Conservation (phyloP, 2,329 filamentous ascomycete genomes). For the Tolypocladium cylindrosporum region DNA sequence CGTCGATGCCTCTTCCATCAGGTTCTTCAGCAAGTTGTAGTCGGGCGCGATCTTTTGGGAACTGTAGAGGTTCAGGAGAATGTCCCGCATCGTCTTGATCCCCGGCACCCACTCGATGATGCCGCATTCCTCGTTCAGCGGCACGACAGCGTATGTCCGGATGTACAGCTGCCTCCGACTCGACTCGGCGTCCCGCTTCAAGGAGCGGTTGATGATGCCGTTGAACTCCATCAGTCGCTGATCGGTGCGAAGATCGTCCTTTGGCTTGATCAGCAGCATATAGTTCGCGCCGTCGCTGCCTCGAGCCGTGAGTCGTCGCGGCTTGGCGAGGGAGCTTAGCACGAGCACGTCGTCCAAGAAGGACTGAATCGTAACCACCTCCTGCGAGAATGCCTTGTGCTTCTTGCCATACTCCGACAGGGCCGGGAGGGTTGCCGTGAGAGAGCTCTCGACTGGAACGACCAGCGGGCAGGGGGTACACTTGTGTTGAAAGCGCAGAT, state of each 20-base stretch:
- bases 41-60: conserved; percentile 61
- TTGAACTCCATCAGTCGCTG: conserved; percentile 99
- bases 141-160: conserved; percentile 93
- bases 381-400: conserved; percentile 79
- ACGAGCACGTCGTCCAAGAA: conserved; percentile 87
- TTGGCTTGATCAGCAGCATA: conserved; percentile 90
- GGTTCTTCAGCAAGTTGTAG: conserved; percentile 54
- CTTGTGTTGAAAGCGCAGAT: conserved; percentile 78
- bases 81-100: conserved; percentile 86
- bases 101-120: conserved; percentile 98
- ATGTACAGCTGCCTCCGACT: conserved; percentile 89
- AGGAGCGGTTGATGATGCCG: conserved; percentile 87
- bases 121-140: conserved; percentile 93
- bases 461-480: conserved; percentile 75
- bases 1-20: conserved; percentile 54
- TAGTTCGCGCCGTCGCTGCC: conserved; percentile 86
- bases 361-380: conserved; percentile 70
- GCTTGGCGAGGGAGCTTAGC: conserved; percentile 83
- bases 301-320: conserved; percentile 76
- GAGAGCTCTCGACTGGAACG: conserved; percentile 75
- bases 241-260: conserved; percentile 94
- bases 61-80: conserved; percentile 69
- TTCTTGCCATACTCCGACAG: conserved; percentile 61
- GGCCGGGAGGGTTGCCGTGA: conserved; percentile 73
- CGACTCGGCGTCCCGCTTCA: conserved; percentile 86